phyloP scores from a whole-genome alignment of 192 early-diverging fungal species.

The Lunasporangiospora selenospora region DNA sequence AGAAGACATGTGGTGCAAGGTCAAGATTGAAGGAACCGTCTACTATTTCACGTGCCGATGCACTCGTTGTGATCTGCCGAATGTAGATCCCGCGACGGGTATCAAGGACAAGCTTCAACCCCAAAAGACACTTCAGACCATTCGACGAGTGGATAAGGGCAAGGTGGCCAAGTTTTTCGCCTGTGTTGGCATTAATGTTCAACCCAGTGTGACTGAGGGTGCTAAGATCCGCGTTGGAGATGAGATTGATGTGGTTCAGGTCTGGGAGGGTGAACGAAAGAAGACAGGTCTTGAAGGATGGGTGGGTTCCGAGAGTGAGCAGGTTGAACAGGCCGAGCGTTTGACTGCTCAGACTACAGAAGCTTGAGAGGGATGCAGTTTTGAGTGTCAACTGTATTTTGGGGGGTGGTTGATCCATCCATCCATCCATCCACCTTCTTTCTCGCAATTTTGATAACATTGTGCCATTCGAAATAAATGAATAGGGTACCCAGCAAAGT shows the following conservation, averaged over 20 bases:
- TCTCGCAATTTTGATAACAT: too few species aligned
- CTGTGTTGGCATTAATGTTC: slow-evolving; percentile 49
- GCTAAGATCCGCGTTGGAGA: slow-evolving; percentile 44
- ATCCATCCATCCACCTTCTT: too few species aligned
- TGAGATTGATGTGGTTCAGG: slow-evolving; percentile 26
- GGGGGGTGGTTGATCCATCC: too few species aligned
- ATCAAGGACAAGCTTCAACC: slow-evolving; percentile 49
- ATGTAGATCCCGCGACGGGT: slow-evolving; percentile 53
- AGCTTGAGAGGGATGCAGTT: too few species aligned
- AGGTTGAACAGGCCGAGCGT: too few species aligned
- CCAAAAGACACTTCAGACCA: slow-evolving; percentile 48
- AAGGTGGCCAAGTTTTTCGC: slow-evolving; percentile 33
- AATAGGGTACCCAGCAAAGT: too few species aligned
- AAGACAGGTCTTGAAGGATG: slow-evolving; percentile 24
- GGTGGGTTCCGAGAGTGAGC: too few species aligned
- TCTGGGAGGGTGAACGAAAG: slow-evolving; percentile 34
- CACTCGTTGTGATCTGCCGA: slow-evolving; percentile 57
- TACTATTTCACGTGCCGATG: slow-evolving; percentile 54
- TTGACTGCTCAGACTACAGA: too few species aligned
- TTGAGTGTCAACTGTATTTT: too few species aligned
- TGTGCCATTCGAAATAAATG: too few species aligned
- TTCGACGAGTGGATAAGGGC: slow-evolving; percentile 46
- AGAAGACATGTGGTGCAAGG: slow-evolving; percentile 67
- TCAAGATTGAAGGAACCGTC: slow-evolving; percentile 35
- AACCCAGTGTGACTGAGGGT: too few species aligned